A percentile compares a stretch with the other conserved stretches of the same genome.
Evolutionary conservation across 1,284 basidiomycete genomes (phyloP).

Genomic region (Volvariella surrecta): DNA sequence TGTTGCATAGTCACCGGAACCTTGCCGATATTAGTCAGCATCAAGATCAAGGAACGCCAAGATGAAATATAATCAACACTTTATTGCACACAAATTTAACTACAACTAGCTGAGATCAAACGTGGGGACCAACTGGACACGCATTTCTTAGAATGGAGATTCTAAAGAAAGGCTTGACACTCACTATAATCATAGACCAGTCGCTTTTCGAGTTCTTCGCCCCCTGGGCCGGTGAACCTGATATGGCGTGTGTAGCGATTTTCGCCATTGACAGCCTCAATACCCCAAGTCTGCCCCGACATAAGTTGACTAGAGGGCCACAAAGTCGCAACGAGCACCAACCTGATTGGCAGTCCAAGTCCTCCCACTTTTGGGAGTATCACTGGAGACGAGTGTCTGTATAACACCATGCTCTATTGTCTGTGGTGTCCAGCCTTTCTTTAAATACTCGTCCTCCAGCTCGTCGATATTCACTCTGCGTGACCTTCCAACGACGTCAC

Average conservation of each 20-base stretch:
- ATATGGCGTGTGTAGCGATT: conserved; percentile 55
- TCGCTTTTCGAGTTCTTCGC: conserved; percentile 47
- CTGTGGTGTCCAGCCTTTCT: conserved; percentile 45
- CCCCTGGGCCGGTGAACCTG: conserved; percentile 48
- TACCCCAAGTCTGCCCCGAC: conserved; percentile 56
- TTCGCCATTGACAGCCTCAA: conserved; percentile 49
- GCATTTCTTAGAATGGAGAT: too few relatives aligned
- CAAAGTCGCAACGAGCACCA: neutral
- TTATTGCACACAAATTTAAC: too few relatives aligned
- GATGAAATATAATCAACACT: too few relatives aligned
- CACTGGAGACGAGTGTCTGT: conserved; percentile 40
- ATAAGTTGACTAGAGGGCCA: neutral
- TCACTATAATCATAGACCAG: conserved; percentile 61
- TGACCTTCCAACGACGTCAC: conserved; percentile 41
- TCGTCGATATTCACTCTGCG: conserved; percentile 38
- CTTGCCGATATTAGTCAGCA: too few relatives aligned
- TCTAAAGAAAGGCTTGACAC: conserved; percentile 12
- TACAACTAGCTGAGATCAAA: too few relatives aligned
- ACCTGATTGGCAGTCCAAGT: conserved; percentile 54
- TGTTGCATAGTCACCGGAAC: too few relatives aligned
- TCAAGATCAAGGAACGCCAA: too few relatives aligned
- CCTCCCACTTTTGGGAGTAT: conserved; percentile 42
- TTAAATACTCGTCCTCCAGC: conserved; percentile 42
- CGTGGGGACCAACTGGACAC: too few relatives aligned
- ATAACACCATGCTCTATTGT: conserved; percentile 42